These are phyloP conservation scores for Fistulifera pelliculosa DNA, from an alignment of 108 stramenopile species.

Conservation along the genomic window DNA sequence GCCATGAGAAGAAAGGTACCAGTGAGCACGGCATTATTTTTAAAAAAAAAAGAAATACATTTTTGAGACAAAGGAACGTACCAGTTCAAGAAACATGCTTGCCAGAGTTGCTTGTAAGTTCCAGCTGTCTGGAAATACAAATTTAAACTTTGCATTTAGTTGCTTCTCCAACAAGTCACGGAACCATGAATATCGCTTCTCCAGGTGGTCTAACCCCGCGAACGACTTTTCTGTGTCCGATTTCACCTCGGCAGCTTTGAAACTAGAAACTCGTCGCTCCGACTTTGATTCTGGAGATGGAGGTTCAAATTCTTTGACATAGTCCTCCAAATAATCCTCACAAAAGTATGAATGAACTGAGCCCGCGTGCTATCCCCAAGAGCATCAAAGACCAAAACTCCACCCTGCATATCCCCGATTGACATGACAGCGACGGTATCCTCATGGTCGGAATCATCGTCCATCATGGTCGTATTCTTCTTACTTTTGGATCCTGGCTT, in stretches of 20 bases:
- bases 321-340: conserved; percentile 76
- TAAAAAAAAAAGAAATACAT: neutral
- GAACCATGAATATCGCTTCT: conserved; percentile 93
- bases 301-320: conserved; percentile 62
- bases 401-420: conserved; percentile 57
- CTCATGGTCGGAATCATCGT: conserved; percentile 6
- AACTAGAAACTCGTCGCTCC: conserved; percentile 41
- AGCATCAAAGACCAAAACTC: conserved; percentile 92
- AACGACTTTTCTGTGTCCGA: conserved; percentile 13
- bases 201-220: conserved; percentile 71
- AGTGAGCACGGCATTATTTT: neutral
- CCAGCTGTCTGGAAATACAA: conserved; percentile 92
- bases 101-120: conserved; percentile 74
- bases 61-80: conserved; percentile 18
- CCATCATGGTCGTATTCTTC: neutral
- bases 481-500: conserved; percentile 23
- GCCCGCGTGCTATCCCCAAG: conserved; percentile 67
- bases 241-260: conserved; percentile 29
- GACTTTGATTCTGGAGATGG: conserved; percentile 10
- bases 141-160: conserved; percentile 69
- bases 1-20: neutral
- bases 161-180: conserved; percentile 48
- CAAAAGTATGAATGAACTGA: conserved; percentile 76
- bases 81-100: conserved; percentile 54
- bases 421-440: conserved; percentile 1